Evolutionary conservation across 805 yeast genomes (phyloP).

Genomic region (Cyberlindnera mrakii): DNA sequence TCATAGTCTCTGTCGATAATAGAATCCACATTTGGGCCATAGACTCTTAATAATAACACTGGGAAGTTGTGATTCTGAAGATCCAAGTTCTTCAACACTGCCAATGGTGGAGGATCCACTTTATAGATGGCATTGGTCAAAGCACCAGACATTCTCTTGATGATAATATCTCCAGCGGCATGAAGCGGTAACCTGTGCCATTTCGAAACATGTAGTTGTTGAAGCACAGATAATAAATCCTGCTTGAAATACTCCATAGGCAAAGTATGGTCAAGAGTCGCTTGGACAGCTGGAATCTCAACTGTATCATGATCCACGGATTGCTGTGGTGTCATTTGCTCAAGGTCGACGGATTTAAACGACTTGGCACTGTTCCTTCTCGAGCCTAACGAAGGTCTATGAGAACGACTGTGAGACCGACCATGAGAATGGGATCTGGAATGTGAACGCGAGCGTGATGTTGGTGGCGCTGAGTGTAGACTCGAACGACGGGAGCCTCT

Average conservation of each 20-base stretch:
- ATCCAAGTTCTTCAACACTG: conserved; percentile 28
- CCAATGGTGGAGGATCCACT: conserved; percentile 48
- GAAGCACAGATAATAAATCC: conserved; percentile 63
- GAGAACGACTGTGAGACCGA: conserved; percentile 15
- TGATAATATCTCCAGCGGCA: conserved; percentile 37
- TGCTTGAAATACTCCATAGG: conserved; percentile 83
- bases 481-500: background rate
- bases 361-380: conserved; percentile 8
- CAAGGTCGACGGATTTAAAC: conserved; percentile 7
- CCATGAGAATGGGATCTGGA: conserved; percentile 6
- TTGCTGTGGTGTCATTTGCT: conserved; percentile 5
- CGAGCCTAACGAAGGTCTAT: conserved; percentile 16
- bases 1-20: conserved; percentile 85
- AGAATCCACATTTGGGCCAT: conserved; percentile 81
- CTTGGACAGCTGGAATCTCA: conserved; percentile 44
- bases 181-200: conserved; percentile 52
- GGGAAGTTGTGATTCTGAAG: conserved; percentile 41
- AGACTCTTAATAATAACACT: conserved; percentile 67
- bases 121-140: conserved; percentile 86
- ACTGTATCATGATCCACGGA: conserved; percentile 3
- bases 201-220: conserved; percentile 60
- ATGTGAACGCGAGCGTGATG: background rate
- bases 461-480: background rate
- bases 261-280: conserved; percentile 63
- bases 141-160: conserved; percentile 83